Percentiles rank a stretch among this genome's conserved stretches.
Evolutionary conservation across 768 basidiomycete species (phyloP).

Genomic region (Dioszegia hungarica): DNA sequence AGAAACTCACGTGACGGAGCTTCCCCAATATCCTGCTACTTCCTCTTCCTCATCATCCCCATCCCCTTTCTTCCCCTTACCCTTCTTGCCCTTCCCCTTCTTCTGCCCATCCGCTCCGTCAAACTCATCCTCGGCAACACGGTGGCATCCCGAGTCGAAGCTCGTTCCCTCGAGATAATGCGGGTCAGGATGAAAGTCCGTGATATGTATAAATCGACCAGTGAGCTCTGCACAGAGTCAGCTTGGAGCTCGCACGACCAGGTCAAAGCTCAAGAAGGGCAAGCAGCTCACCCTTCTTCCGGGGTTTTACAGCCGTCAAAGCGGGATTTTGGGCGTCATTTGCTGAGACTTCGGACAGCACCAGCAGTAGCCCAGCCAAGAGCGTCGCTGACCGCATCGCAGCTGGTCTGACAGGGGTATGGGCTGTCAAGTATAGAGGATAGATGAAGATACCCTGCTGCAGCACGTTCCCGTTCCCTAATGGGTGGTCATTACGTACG

Average conservation of each 20-base stretch:
- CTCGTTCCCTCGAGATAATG: conserved; percentile 38
- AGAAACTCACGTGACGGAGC: conserved; percentile 39
- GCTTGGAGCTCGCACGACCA: background rate
- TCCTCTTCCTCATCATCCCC: conserved; percentile 16
- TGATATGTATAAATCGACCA: conserved; percentile 44
- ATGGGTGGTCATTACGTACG: background rate
- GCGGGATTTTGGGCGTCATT: background rate
- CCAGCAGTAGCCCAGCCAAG: background rate
- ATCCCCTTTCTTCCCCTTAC: conserved; percentile 9
- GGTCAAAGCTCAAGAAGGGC: too few species aligned
- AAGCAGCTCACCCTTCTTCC: background rate
- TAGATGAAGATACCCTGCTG: background rate
- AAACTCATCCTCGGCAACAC: background rate
- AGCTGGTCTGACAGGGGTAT: too few species aligned
- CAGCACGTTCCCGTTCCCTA: background rate
- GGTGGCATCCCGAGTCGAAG: conserved; percentile 44
- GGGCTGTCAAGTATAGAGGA: background rate
- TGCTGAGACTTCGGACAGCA: background rate
- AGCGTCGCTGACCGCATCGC: background rate
- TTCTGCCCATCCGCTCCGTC: conserved; percentile 20
- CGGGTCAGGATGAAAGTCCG: conserved; percentile 48
- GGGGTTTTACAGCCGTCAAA: background rate
- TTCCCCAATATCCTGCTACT: conserved; percentile 45
- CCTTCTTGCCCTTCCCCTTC: conserved; percentile 20
- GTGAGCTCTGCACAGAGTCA: background rate